These are phyloP conservation scores for Neofusicoccum ribis DNA, from an alignment of 2,329 filamentous ascomycete species.

Conservation along the genomic window DNA sequence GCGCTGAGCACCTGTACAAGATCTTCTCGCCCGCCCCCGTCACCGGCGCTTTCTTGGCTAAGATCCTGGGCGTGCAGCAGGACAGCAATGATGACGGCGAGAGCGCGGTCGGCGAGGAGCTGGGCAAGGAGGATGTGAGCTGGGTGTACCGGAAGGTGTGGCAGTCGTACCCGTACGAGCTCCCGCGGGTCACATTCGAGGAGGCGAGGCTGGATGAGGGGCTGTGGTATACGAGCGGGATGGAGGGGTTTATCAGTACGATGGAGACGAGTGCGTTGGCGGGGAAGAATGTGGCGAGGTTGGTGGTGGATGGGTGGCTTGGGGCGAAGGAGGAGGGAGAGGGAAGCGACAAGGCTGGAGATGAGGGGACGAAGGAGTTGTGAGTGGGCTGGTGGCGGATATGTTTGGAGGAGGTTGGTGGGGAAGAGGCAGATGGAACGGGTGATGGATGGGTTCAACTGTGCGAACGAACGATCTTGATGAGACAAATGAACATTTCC, in stretches of 20 bases:
- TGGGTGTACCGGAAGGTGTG: constrained; percentile 80
- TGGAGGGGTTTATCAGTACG: constrained; percentile 92
- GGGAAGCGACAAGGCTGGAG: not conserved
- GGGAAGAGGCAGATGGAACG: not conserved
- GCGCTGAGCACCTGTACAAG: constrained; percentile 63
- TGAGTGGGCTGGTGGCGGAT: not conserved
- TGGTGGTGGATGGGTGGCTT: constrained; percentile 65
- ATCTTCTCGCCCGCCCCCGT: constrained; percentile 61
- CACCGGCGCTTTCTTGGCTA: constrained; percentile 48
- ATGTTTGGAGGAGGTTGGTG: not conserved
- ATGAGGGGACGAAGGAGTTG: constrained; percentile 8
- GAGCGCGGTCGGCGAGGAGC: constrained; percentile 23
- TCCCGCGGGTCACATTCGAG: constrained; percentile 86
- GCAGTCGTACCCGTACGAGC: constrained; percentile 80
- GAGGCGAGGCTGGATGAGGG: constrained; percentile 56
- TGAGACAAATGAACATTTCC: too few relatives aligned
- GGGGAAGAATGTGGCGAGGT: constrained; percentile 78
- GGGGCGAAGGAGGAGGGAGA: constrained; percentile 15
- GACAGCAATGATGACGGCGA: constrained; percentile 35
- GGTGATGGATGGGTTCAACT: not conserved
- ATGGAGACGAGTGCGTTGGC: constrained; percentile 96
- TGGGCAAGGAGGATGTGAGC: constrained; percentile 54
- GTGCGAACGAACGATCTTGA: too few relatives aligned
- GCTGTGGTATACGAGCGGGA: constrained; percentile 68
- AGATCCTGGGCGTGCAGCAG: constrained; percentile 47